A percentile compares a stretch with the other conserved stretches of the same genome.
Conservation (phyloP, 352 stramenopile genomes). For the Pythium sukuiense region DNA sequence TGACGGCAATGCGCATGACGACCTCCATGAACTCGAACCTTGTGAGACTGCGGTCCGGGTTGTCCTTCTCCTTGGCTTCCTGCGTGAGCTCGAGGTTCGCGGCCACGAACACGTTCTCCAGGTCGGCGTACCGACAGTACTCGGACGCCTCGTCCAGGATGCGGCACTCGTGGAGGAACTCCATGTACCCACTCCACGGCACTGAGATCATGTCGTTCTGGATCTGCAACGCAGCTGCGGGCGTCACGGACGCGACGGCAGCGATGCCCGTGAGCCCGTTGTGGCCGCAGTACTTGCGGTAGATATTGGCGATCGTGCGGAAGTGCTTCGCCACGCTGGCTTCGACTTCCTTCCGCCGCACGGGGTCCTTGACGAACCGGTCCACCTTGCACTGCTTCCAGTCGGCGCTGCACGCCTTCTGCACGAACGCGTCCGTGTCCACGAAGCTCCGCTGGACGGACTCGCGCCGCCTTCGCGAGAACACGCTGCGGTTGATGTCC, state of each 20-base stretch:
- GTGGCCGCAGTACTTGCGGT: constrained; percentile 65
- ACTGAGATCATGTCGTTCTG: constrained; percentile 71
- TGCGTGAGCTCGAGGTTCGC: constrained; percentile 78
- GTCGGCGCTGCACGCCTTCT: constrained; percentile 64
- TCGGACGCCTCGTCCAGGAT: constrained; percentile 74
- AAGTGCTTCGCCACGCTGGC: constrained; percentile 50
- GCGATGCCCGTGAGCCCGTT: constrained; percentile 58
- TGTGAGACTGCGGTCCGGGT: constrained; percentile 73
- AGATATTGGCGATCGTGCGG: constrained; percentile 55
- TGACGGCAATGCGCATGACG: constrained; percentile 75
- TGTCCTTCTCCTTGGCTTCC: constrained; percentile 80
- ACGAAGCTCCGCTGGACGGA: constrained; percentile 57
- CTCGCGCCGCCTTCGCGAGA: constrained; percentile 58
- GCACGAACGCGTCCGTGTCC: constrained; percentile 66
- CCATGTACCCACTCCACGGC: constrained; percentile 69
- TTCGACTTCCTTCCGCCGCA: constrained; percentile 60
- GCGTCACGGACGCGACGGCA: constrained; percentile 37
- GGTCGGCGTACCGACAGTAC: constrained; percentile 60
- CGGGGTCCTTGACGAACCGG: constrained; percentile 67
- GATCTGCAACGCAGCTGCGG: constrained; percentile 47
- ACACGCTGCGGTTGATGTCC: constrained; percentile 85
- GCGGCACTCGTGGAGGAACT: constrained; percentile 59
- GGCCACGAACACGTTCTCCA: constrained; percentile 82
- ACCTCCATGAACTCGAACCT: constrained; percentile 79
- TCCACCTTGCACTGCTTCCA: constrained; percentile 79